Evolutionary conservation across 2,329 filamentous ascomycete genomes (phyloP), one percentile per base, ranked within the genome.

Genomic region (Emericellopsis atlantica): DNA sequence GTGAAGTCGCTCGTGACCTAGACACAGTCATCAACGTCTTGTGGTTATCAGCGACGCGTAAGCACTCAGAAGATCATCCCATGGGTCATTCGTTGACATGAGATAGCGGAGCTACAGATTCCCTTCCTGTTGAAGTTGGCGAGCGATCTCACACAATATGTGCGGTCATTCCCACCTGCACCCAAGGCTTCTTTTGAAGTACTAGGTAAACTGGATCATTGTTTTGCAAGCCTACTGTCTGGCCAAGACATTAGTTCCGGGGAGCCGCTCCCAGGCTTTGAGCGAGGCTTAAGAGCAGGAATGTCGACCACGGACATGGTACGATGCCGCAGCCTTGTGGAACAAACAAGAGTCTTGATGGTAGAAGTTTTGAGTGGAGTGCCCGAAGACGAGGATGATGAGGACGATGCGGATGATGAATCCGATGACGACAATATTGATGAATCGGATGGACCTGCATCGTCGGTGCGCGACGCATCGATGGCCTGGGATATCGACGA

Each of bases 41-140:
- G 5, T 96, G 90, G 90, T 73, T 86, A 18, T 86, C 81, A 24
- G 86, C 84, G 9, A 95, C 89, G 18, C 87, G 87, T 88, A 68
- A 56, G 84, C 58, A n/a, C 16, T n/a, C 29, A 21, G 6, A 14
- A 39, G 14, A 29, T n/a, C 6, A n/a, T 7, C 4, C 3, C 12
- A 4, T 39, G 24, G n/a, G 5, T 12, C 14, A 6, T 21, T 33
- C 26, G 15, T 21, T 16, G 14, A 11, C 15, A 6, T 32, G 24
- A n/a, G 15, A 11, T 48, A 89, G 84, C 85, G 15, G 76, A 74
- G 40, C 65, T 95, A 8, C 87, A 95, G 60, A 76, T 90, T 11
- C 85, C 88, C 2, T 90, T 90, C 54, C 66, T 95, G 3, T 75
- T 95, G 32, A 83, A 79, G 42, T 65, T 95, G 37, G 85, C 86